Percentiles rank a stretch among this genome's conserved stretches.
These are phyloP conservation scores for Excoecaria agallocha DNA, from an alignment of 345 rosid species.

Conservation along the genomic window DNA sequence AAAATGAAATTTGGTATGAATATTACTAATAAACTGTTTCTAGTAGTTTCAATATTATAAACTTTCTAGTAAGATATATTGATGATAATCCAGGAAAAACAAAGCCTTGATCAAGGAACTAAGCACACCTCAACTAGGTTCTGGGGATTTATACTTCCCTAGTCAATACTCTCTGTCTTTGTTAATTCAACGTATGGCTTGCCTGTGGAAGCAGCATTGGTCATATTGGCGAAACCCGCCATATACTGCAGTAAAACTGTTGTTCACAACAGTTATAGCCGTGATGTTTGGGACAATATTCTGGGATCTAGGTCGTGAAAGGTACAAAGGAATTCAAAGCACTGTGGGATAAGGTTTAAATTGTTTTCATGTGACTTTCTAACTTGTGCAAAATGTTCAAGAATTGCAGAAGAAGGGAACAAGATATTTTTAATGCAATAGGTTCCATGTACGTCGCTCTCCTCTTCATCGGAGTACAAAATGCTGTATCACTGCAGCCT, in stretches of 20 bases:
- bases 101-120: conserved; percentile 55
- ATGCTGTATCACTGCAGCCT: too few species aligned
- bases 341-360: neutral
- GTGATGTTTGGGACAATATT: conserved; percentile 66
- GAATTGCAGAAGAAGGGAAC: conserved; percentile 39
- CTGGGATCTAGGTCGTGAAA: conserved; percentile 70
- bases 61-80: neutral
- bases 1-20: too few species aligned
- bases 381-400: neutral
- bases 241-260: conserved; percentile 62
- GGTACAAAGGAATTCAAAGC: conserved; percentile 17
- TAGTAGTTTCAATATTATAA: too few species aligned
- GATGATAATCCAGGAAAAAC: conserved; percentile 32
- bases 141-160: conserved; percentile 54
- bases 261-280: conserved; percentile 55
- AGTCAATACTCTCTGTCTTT: conserved; percentile 54
- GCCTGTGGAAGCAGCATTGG: conserved; percentile 69
- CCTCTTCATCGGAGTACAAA: too few species aligned
- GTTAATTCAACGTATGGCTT: conserved; percentile 54
- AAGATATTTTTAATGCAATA: too few species aligned
- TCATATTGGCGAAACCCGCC: conserved; percentile 79
- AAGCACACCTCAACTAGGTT: conserved; percentile 54
- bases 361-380: neutral
- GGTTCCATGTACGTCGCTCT: too few species aligned
- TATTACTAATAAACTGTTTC: too few species aligned